A percentile compares a stretch with the other conserved stretches of the same genome.
phyloP scores from a whole-genome alignment of 1,284 basidiomycete genomes.

The Rhodofomes roseus region DNA sequence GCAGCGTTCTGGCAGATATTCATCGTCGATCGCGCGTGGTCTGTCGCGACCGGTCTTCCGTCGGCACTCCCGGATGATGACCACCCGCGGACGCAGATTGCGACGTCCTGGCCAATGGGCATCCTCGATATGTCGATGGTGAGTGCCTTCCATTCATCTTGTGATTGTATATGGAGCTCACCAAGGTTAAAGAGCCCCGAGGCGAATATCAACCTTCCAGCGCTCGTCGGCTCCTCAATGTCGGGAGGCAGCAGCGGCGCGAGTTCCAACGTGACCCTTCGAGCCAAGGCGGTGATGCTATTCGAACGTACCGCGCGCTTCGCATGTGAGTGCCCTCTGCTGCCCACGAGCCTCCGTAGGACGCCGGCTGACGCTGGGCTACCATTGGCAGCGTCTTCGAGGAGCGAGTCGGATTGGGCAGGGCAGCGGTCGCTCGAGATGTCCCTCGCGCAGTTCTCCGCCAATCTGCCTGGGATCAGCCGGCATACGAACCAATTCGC shows the following conservation, averaged over 20 bases:
- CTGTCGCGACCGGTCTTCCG: conserved; percentile 49
- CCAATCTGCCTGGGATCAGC: conserved; percentile 37
- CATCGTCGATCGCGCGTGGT: conserved; percentile 56
- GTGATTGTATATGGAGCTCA: background rate
- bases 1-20: conserved; percentile 60
- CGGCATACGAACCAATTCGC: conserved; percentile 25
- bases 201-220: conserved; percentile 1
- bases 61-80: conserved; percentile 50
- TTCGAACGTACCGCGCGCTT: conserved; percentile 49
- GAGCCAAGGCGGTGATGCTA: conserved; percentile 45
- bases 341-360: background rate
- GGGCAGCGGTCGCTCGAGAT: conserved; percentile 39
- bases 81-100: conserved; percentile 43
- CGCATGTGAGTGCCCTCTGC: conserved; percentile 30
- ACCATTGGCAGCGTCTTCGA: conserved; percentile 17
- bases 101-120: conserved; percentile 48
- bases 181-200: conserved; percentile 8
- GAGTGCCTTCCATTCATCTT: background rate
- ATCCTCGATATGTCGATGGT: conserved; percentile 14
- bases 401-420: conserved; percentile 29
- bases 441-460: conserved; percentile 40
- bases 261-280: conserved; percentile 30
- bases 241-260: conserved; percentile 1
- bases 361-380: background rate
- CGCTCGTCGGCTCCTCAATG: conserved; percentile 8